phyloP scores from a whole-genome alignment of 495 filamentous ascomycete genomes.

The Ascodesmis nigricans region DNA sequence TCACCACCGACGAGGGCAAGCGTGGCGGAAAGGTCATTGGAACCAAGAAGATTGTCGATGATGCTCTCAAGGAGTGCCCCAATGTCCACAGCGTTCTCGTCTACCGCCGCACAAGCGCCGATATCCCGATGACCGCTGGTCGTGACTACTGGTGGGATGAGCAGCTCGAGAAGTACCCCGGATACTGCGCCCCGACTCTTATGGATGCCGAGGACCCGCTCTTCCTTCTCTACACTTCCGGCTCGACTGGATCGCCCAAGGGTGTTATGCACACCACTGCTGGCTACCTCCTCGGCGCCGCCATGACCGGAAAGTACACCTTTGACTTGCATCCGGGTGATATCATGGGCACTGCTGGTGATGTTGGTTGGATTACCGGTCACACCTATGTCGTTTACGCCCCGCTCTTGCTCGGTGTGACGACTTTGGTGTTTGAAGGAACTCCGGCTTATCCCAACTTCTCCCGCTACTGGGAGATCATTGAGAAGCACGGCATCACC shows the following conservation, averaged over 20 bases:
- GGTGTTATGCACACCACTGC: conserved; percentile 96
- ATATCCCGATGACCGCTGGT: conserved; percentile 72
- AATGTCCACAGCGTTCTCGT: conserved; percentile 70
- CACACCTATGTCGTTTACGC: conserved; percentile 98
- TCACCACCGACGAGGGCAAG: conserved; percentile 93
- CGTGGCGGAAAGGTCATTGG: conserved; percentile 93
- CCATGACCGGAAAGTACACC: conserved; percentile 88
- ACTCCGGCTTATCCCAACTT: conserved; percentile 95
- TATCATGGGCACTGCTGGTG: conserved; percentile 89
- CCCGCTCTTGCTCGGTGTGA: conserved; percentile 72
- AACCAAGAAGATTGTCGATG: conserved; percentile 98
- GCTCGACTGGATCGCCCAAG: conserved; percentile 95
- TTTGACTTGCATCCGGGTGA: conserved; percentile 94
- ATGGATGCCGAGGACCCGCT: conserved; percentile 89
- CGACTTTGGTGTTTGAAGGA: conserved; percentile 97
- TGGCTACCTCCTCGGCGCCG: conserved; percentile 82
- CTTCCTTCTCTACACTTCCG: conserved; percentile 94
- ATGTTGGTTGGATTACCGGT: conserved; percentile 99
- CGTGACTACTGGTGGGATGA: conserved; percentile 97
- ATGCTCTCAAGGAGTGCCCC: conserved; percentile 91
- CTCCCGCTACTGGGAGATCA: conserved; percentile 96
- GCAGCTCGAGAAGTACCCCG: conserved; percentile 85
- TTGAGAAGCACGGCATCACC: conserved; percentile 81
- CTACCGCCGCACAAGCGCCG: conserved; percentile 85
- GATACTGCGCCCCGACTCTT: conserved; percentile 65